Evolutionary conservation across 257 asterid genomes (phyloP), one percentile per base, ranked within the genome.

Genomic region (Gentiana dahurica): DNA sequence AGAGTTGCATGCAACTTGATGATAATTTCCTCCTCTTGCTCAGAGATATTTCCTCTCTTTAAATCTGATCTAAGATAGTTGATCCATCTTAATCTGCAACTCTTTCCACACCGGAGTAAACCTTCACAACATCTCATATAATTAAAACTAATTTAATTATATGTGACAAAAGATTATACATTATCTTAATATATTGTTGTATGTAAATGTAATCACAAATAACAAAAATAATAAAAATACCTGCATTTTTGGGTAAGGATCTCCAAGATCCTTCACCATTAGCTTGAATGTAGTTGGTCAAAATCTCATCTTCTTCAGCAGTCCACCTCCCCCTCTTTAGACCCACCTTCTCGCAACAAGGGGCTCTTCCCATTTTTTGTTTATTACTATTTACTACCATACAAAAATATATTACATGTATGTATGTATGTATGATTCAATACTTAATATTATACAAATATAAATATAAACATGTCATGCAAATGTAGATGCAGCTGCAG

Each of bases 221-320:
- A 41, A 4, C 9, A 2, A 24, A 41, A 41, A 2, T 41, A 41
- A 8, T 39, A 41, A 41, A 41, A 10, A 41, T 71, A 89, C 97
- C 97, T 36, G 97, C 97, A 79, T 90, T 84, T 64, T 82, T 80
- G 57, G 97, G 97, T 41, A 90, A 62, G 5, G 95, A 75, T 70
- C 96, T 82, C 96, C 95, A 90, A 1, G 85, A 82, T 46, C 96
- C 97, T 74, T 90, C 95, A 6, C 97, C 97, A 52, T 84, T 68
- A 6, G 74, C 73, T 51, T 65, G 55, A 24, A 90, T 84, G 62
- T 84, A 90, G 4, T 76, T 82, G 49, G 65, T 64, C 36, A 90
- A 84, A 13, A 68, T 65, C 12, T 77, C 78, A 60, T 90, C 96
- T 79, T 90, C 97, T 55, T 90, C 97, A 0, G 77, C 68, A 4